phyloP scores from a whole-genome alignment of 1,284 basidiomycete species.

The Thelephora terrestris region DNA sequence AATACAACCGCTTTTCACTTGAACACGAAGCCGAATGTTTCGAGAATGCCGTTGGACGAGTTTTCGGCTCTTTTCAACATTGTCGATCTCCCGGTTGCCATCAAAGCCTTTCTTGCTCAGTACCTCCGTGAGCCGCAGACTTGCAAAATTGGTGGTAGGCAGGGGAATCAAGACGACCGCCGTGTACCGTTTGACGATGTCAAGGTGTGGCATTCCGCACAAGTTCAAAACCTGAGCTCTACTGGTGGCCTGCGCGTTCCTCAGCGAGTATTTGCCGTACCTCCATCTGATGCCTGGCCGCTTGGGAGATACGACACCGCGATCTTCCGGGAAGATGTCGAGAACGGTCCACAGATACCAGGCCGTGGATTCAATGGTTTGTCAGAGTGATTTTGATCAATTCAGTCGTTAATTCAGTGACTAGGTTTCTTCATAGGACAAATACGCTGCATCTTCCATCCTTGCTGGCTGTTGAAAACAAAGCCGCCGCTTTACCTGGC shows the following conservation, averaged over 20 bases:
- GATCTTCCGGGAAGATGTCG: too few species aligned
- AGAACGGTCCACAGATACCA: not conserved
- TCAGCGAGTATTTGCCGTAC: not conserved
- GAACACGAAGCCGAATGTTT: not conserved
- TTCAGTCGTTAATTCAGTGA: not conserved
- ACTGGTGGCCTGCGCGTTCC: not conserved
- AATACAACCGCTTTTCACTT: not conserved
- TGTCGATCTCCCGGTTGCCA: conserved; percentile 10
- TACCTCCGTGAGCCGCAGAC: not conserved
- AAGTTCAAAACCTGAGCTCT: too few species aligned
- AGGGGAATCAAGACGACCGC: not conserved
- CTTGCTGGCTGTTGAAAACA: too few species aligned
- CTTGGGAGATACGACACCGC: not conserved
- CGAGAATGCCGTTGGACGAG: not conserved
- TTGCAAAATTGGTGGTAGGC: not conserved
- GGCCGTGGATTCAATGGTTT: not conserved
- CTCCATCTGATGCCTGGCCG: not conserved
- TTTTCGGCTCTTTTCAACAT: not conserved
- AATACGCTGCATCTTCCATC: not conserved
- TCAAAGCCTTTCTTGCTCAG: conserved; percentile 15
- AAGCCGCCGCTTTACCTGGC: not conserved
- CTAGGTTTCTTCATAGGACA: not conserved
- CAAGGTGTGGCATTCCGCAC: not conserved
- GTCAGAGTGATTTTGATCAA: not conserved
- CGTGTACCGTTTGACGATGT: not conserved